phyloP scores from a whole-genome alignment of 306 rosid genomes.

The Fragaria ananassa region DNA sequence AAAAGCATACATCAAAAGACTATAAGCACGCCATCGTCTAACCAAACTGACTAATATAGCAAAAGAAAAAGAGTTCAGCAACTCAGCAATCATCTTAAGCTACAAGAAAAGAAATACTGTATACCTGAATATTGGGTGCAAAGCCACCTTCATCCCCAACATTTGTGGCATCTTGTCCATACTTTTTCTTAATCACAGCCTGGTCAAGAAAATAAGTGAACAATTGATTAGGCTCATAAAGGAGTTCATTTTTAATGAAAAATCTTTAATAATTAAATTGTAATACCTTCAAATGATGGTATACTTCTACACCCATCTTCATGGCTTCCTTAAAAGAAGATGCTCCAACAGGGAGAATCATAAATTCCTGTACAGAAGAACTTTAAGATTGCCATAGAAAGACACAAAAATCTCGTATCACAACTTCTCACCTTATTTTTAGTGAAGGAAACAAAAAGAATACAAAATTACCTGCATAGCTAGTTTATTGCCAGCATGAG shows the following conservation, averaged over 20 bases:
- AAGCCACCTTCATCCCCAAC: slow-evolving; percentile 91
- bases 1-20: slow-evolving; percentile 14
- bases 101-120: background rate
- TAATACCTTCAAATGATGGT: slow-evolving; percentile 69
- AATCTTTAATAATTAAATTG: background rate
- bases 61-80: background rate
- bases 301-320: slow-evolving; percentile 91
- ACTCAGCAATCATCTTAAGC: background rate
- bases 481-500: slow-evolving; percentile 85
- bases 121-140: slow-evolving; percentile 79
- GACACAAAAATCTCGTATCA: background rate
- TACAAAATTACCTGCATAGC: slow-evolving; percentile 62
- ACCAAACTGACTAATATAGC: background rate
- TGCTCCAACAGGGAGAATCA: slow-evolving; percentile 84
- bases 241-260: background rate
- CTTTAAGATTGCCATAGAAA: background rate
- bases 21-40: background rate
- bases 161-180: slow-evolving; percentile 83
- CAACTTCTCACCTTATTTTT: background rate
- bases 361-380: slow-evolving; percentile 55
- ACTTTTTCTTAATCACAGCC: slow-evolving; percentile 82
- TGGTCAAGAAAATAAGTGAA: slow-evolving; percentile 26
- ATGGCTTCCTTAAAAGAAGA: slow-evolving; percentile 79
- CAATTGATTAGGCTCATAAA: background rate
- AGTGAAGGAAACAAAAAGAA: background rate